These are phyloP conservation scores for Apiotrichum montevideense DNA, from an alignment of 1,284 basidiomycete species.

Conservation along the genomic window DNA sequence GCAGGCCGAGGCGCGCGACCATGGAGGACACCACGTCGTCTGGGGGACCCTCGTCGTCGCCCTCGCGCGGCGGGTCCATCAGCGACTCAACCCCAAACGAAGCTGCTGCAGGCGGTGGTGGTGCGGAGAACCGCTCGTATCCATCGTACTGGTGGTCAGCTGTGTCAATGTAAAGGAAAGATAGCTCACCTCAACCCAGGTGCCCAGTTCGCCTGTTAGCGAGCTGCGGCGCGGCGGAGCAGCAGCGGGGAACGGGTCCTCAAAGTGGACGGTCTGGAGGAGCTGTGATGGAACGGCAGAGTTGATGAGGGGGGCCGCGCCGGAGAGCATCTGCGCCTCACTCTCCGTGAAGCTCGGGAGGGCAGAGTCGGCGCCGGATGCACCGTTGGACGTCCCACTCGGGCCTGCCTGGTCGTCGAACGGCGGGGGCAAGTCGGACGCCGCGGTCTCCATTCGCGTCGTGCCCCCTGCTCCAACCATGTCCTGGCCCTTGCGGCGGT, in stretches of 20 bases:
- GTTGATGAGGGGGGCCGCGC: slow-evolving; percentile 22
- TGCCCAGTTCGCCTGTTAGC: slow-evolving; percentile 34
- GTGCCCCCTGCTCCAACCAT: slow-evolving; percentile 42
- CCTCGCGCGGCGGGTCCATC: slow-evolving; percentile 45
- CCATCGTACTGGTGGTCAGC: slow-evolving; percentile 40
- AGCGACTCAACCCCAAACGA: slow-evolving; percentile 36
- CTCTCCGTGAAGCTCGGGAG: slow-evolving; percentile 39
- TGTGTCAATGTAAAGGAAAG: too few relatives aligned
- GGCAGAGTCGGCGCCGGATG: not conserved
- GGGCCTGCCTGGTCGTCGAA: slow-evolving; percentile 25
- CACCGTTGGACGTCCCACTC: slow-evolving; percentile 5
- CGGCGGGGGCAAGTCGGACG: slow-evolving; percentile 27
- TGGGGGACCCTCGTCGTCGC: slow-evolving; percentile 12
- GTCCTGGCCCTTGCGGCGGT: slow-evolving; percentile 44
- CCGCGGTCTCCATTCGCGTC: not conserved
- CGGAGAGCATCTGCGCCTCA: slow-evolving; percentile 34
- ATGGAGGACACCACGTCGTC: slow-evolving; percentile 30
- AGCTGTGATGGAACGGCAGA: slow-evolving; percentile 18
- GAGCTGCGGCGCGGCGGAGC: not conserved
- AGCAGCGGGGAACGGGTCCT: not conserved
- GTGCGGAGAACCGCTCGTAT: slow-evolving; percentile 46
- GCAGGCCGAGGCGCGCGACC: slow-evolving; percentile 32
- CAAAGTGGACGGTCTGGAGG: slow-evolving; percentile 24
- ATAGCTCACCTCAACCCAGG: slow-evolving; percentile 40
- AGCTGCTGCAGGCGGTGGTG: slow-evolving; percentile 40